Conservation (phyloP, 805 yeast genomes). For the Candida ovalis region DNA sequence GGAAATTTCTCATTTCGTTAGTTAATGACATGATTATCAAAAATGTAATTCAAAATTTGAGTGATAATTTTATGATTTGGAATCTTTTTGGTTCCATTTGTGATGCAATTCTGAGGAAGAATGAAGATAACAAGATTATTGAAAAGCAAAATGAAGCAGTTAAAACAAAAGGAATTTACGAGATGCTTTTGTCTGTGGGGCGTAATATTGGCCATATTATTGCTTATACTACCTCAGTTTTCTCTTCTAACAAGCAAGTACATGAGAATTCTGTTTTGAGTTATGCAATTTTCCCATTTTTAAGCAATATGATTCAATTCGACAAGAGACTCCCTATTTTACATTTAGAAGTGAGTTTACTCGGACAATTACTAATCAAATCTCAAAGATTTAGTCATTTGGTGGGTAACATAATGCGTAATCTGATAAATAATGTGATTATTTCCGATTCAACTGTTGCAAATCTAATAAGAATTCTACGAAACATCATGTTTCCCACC, state of each 20-base stretch:
- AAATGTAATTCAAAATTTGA: constrained; percentile 39
- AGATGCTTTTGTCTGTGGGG: constrained; percentile 8
- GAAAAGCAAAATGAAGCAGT: neutral
- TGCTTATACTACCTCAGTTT: constrained; percentile 29
- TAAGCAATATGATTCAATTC: constrained; percentile 14
- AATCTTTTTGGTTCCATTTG: constrained; percentile 33
- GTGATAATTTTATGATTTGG: constrained; percentile 52
- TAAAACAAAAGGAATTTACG: constrained; percentile 5
- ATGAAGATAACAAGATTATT: neutral
- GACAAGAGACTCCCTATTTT: constrained; percentile 16
- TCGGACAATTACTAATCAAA: constrained; percentile 5
- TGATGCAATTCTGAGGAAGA: constrained; percentile 6
- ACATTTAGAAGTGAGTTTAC: constrained; percentile 6
- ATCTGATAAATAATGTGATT: constrained; percentile 20
- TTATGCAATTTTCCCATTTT: constrained; percentile 23
- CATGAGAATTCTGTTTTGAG: constrained; percentile 10
- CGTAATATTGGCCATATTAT: constrained; percentile 23
- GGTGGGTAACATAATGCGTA: constrained; percentile 24
- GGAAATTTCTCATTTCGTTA: constrained; percentile 36
- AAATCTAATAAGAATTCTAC: constrained; percentile 12
- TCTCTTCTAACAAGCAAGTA: constrained; percentile 12
- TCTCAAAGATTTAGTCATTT: constrained; percentile 22
- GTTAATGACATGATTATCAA: constrained; percentile 40
- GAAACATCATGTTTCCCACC: constrained; percentile 28
- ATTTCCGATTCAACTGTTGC: constrained; percentile 17